A percentile compares a stretch with the other conserved stretches of the same genome.
phyloP scores from a whole-genome alignment of 768 basidiomycete species.

The Dendrothele bispora region DNA sequence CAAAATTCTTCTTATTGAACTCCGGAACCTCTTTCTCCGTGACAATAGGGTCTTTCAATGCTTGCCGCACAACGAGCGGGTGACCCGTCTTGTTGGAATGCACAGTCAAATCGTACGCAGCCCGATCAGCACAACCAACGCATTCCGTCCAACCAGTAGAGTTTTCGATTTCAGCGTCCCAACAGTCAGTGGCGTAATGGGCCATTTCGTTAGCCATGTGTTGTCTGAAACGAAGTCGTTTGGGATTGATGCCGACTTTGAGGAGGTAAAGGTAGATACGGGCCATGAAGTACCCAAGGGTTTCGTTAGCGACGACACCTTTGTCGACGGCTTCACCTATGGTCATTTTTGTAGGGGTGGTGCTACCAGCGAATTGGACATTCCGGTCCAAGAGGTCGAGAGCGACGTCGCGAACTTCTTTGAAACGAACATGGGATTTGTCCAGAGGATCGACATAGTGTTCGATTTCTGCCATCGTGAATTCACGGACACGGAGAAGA shows the following conservation, averaged over 20 bases:
- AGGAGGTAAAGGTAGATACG: constrained; percentile 87
- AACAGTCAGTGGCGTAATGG: constrained; percentile 98
- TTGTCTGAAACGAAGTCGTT: constrained; percentile 88
- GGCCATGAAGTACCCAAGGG: constrained; percentile 95
- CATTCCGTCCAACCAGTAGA: constrained; percentile 96
- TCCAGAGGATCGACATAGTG: constrained; percentile 96
- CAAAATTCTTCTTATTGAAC: constrained; percentile 86
- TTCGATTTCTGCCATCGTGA: constrained; percentile 99
- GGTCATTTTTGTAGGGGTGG: constrained; percentile 59
- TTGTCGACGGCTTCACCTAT: constrained; percentile 88
- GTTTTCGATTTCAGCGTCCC: constrained; percentile 98
- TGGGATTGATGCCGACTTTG: constrained; percentile 87
- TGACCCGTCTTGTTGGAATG: constrained; percentile 84
- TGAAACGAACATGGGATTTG: constrained; percentile 85
- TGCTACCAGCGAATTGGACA: constrained; percentile 77
- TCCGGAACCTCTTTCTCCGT: constrained; percentile 77
- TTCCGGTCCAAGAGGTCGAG: constrained; percentile 80
- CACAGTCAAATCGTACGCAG: constrained; percentile 93
- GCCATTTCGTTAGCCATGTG: constrained; percentile 99
- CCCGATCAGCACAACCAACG: constrained; percentile 97
- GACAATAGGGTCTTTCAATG: constrained; percentile 81
- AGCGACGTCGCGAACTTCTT: constrained; percentile 72
- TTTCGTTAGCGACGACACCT: constrained; percentile 93
- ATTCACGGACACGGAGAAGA: constrained; percentile 94
- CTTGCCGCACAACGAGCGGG: constrained; percentile 82